These are phyloP conservation scores for Cyberlindnera sargentensis DNA, from an alignment of 805 yeast species.

Conservation along the genomic window DNA sequence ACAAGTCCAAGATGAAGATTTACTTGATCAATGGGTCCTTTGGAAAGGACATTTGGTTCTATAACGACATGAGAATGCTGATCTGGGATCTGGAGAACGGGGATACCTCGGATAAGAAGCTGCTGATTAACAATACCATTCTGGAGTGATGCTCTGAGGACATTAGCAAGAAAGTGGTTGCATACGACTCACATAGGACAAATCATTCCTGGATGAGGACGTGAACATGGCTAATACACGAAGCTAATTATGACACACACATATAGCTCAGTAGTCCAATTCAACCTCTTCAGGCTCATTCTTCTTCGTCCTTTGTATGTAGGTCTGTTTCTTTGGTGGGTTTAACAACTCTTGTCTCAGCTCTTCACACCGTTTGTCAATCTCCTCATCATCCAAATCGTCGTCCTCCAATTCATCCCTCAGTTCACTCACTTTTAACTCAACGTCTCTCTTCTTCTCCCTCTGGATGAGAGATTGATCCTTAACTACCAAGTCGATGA, in stretches of 20 bases:
- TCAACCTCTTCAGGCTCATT: background rate
- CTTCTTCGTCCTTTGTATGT: background rate
- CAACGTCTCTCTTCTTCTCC: constrained; percentile 18
- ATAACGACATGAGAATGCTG: constrained; percentile 24
- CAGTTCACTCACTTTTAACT: constrained; percentile 39
- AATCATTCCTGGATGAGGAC: too few relatives aligned
- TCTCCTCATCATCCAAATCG: constrained; percentile 29
- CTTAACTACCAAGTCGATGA: constrained; percentile 6
- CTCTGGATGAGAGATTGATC: constrained; percentile 17
- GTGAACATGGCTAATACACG: background rate
- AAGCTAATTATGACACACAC: constrained; percentile 1
- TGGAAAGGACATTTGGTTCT: constrained; percentile 22
- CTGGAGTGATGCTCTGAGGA: constrained; percentile 1
- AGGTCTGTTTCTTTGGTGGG: constrained; percentile 1
- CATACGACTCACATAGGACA: too few relatives aligned
- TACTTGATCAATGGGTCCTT: constrained; percentile 24
- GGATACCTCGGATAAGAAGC: constrained; percentile 14
- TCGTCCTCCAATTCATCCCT: constrained; percentile 47
- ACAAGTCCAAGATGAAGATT: constrained; percentile 37
- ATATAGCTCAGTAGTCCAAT: background rate
- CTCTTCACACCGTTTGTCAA: constrained; percentile 26
- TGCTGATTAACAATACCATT: constrained; percentile 19
- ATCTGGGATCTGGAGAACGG: constrained; percentile 22
- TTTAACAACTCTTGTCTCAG: constrained; percentile 21
- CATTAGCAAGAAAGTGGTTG: too few relatives aligned